phyloP scores from a whole-genome alignment of 768 basidiomycete species.

The Candolleomyces efflorescens region DNA sequence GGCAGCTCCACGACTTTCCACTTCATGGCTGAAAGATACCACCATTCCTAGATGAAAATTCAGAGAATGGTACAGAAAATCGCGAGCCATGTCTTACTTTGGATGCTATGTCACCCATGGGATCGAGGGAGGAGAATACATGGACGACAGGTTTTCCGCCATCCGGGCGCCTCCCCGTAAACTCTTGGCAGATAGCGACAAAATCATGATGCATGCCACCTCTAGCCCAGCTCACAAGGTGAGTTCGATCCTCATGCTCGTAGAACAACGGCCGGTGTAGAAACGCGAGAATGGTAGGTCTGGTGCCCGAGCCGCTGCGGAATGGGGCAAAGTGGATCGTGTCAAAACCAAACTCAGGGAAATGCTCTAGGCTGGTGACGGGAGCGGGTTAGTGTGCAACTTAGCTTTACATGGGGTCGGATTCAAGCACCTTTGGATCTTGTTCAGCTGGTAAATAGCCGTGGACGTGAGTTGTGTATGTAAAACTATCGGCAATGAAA shows the following conservation, averaged over 20 bases:
- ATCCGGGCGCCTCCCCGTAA: not conserved
- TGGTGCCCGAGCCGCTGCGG: not conserved
- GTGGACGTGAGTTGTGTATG: no score
- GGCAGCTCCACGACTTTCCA: not conserved
- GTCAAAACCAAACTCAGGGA: not conserved
- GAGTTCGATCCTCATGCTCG: not conserved
- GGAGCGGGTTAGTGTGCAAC: not conserved
- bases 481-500: not conserved
- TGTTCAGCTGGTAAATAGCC: not conserved
- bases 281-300: not conserved
- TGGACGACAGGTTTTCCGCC: not conserved
- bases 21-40: constrained; percentile 2
- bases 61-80: not conserved
- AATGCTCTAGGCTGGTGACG: not conserved
- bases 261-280: not conserved
- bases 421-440: not conserved
- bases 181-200: not conserved
- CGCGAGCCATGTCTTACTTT: not conserved
- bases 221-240: constrained; percentile 1
- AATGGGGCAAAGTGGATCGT: not conserved
- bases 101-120: no score
- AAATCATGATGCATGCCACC: not conserved
- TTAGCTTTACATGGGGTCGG: not conserved
- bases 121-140: not conserved
- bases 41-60: not conserved